phyloP scores from a whole-genome alignment of 169 alveolate species.

The Plasmodium gaboni region DNA sequence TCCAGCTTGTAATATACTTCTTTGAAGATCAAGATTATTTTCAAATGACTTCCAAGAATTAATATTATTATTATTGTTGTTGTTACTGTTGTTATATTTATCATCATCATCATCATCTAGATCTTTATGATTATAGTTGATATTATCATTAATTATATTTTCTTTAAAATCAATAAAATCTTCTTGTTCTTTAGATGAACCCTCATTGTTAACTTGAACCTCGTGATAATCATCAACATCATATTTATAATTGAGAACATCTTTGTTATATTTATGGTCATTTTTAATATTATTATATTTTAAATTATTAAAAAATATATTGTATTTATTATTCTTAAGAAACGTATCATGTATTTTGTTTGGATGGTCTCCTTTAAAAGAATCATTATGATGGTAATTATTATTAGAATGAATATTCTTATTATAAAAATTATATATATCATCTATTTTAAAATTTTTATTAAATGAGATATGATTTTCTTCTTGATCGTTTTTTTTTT shows the following conservation, averaged over 20 bases:
- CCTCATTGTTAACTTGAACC: neutral
- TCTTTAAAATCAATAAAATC: neutral
- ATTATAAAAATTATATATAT: neutral
- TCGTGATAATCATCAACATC: neutral
- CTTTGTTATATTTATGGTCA: neutral
- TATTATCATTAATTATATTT: neutral
- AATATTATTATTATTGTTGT: neutral
- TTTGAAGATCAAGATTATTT: conserved; percentile 25
- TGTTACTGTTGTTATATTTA: neutral
- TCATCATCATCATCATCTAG: neutral
- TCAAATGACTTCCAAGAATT: conserved; percentile 7
- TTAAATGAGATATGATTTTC: too few species aligned
- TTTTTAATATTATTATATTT: neutral
- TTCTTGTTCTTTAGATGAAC: neutral
- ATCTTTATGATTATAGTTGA: neutral
- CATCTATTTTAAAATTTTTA: neutral
- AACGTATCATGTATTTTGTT: too few species aligned
- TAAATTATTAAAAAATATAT: neutral
- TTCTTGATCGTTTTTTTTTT: neutral
- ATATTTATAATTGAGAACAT: neutral
- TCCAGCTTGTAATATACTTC: conserved; percentile 25
- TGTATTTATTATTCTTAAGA: too few species aligned
- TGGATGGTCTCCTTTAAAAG: too few species aligned
- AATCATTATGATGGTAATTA: neutral
- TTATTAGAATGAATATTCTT: neutral